Percentiles rank a stretch among this genome's conserved stretches.
Conservation (phyloP, 768 basidiomycete genomes). For the Suillus weaverae region DNA sequence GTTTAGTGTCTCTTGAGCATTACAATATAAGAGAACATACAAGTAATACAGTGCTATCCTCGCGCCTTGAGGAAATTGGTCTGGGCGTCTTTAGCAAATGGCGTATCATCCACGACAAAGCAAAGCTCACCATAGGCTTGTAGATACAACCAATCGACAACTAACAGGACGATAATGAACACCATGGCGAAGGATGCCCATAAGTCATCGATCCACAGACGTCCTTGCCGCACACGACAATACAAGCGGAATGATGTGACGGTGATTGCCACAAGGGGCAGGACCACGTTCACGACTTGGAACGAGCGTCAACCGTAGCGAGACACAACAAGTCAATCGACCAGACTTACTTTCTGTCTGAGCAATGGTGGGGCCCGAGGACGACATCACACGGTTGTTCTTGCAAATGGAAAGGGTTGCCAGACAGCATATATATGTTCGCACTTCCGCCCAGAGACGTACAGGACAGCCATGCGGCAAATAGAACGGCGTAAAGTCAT, state of each 20-base stretch:
- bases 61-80: background rate
- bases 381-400: background rate
- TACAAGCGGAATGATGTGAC: background rate
- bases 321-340: background rate
- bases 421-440: background rate
- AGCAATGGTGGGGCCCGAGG: background rate
- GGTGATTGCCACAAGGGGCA: background rate
- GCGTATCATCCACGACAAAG: background rate
- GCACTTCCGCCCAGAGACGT: too few relatives aligned
- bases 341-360: background rate
- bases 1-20: background rate
- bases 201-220: background rate
- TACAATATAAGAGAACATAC: background rate
- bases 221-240: background rate
- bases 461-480: background rate
- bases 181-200: background rate
- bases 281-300: background rate
- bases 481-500: background rate
- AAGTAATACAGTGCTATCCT: background rate
- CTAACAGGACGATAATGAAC: background rate
- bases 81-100: background rate
- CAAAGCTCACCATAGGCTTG: background rate
- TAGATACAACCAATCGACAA: background rate
- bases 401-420: background rate
- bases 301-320: background rate